Conservation (phyloP, 2,329 filamentous ascomycete genomes). For the Penicillium fuscoglaucum region DNA sequence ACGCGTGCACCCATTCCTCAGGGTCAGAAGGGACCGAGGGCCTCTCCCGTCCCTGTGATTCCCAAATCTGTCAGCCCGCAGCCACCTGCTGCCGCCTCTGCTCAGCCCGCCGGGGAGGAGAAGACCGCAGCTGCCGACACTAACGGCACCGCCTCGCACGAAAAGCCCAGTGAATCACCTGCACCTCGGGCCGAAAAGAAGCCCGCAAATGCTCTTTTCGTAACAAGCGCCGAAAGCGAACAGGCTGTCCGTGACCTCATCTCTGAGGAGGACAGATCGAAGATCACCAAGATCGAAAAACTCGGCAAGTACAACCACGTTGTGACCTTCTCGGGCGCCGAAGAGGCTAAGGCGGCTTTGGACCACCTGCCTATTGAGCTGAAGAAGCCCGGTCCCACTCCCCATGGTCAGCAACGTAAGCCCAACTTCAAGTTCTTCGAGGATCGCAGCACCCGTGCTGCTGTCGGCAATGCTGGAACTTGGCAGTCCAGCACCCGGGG, state of each 20-base stretch:
- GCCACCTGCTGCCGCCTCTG: slow-evolving; percentile 40
- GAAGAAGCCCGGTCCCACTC: slow-evolving; percentile 62
- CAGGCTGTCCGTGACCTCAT: slow-evolving; percentile 83
- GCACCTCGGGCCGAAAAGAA: slow-evolving; percentile 62
- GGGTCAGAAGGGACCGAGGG: slow-evolving; percentile 35
- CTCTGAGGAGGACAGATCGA: slow-evolving; percentile 75
- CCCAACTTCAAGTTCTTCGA: slow-evolving; percentile 83
- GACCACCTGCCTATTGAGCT: slow-evolving; percentile 71
- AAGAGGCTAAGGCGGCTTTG: slow-evolving; percentile 79
- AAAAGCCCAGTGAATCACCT: slow-evolving; percentile 46
- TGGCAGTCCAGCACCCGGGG: slow-evolving; percentile 62
- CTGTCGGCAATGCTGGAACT: slow-evolving; percentile 54
- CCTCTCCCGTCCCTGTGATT: slow-evolving; percentile 45
- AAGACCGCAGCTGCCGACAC: slow-evolving; percentile 53
- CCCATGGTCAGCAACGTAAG: slow-evolving; percentile 69
- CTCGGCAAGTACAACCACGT: slow-evolving; percentile 73
- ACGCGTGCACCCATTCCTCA: slow-evolving; percentile 33
- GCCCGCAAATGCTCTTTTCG: slow-evolving; percentile 80
- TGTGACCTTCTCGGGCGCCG: slow-evolving; percentile 75
- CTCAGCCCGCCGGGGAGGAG: slow-evolving; percentile 45
- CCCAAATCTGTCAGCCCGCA: slow-evolving; percentile 43
- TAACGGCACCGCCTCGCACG: slow-evolving; percentile 54
- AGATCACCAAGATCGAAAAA: slow-evolving; percentile 72
- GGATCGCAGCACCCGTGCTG: slow-evolving; percentile 57
- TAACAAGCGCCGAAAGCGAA: slow-evolving; percentile 80